phyloP scores from a whole-genome alignment of 2,329 filamentous ascomycete genomes.

The Apiospora aurea region DNA sequence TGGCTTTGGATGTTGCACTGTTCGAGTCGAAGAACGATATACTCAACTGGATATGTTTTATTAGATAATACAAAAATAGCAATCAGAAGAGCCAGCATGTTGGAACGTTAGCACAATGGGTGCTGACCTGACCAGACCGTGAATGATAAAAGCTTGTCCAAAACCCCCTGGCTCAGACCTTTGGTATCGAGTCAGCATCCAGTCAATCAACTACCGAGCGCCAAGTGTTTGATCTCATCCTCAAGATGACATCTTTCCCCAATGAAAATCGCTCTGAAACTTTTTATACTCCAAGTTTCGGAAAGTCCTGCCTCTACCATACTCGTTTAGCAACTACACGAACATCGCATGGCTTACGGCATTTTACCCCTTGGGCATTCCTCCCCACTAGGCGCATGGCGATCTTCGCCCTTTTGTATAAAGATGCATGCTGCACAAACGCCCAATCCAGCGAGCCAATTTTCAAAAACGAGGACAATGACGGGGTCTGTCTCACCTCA shows the following conservation, averaged over 20 bases:
- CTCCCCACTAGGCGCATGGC: not conserved
- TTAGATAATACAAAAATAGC: not conserved
- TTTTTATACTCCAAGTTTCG: not conserved
- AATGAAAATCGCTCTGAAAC: not conserved
- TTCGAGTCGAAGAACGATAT: not conserved
- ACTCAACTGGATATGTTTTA: not conserved
- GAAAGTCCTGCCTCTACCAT: not conserved
- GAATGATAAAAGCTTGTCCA: not conserved
- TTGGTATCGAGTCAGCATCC: not conserved
- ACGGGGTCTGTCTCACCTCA: slow-evolving; percentile 7
- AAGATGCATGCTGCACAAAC: not conserved
- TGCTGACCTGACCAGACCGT: not conserved
- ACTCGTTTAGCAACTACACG: not conserved
- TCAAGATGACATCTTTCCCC: not conserved
- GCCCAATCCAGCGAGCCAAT: not conserved
- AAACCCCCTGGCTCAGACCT: not conserved
- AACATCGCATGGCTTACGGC: not conserved
- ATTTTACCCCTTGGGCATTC: not conserved
- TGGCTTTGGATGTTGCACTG: not conserved
- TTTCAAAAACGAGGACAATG: not conserved
- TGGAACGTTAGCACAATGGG: not conserved
- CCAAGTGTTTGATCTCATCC: not conserved
- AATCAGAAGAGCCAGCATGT: not conserved
- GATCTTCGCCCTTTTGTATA: not conserved
- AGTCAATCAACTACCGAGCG: slow-evolving; percentile 1